Conservation (phyloP, 306 rosid species). For the Casuarina glauca region DNA sequence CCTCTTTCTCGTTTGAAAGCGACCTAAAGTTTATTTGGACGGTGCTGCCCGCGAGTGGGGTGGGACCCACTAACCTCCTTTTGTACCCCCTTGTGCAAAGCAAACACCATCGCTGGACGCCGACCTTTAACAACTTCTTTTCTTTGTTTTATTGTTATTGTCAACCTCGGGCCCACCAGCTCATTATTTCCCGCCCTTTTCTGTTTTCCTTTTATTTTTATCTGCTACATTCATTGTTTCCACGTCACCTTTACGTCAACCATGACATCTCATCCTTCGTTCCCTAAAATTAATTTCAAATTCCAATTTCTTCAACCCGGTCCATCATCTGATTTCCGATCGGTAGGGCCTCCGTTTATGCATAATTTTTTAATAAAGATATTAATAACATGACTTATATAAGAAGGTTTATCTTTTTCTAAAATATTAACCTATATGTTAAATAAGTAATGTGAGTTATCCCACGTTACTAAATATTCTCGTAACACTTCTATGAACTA, state of each 20-base stretch:
- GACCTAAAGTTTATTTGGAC: conserved; percentile 51
- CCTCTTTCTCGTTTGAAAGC: conserved; percentile 42
- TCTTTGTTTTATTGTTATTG: conserved; percentile 8
- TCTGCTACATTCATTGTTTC: not conserved
- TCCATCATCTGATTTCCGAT: not conserved
- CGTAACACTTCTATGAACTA: no score
- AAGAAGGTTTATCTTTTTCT: no score
- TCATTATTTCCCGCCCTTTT: conserved; percentile 36
- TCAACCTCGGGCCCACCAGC: conserved; percentile 42
- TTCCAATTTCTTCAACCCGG: not conserved
- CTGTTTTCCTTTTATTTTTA: not conserved
- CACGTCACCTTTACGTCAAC: conserved; percentile 41
- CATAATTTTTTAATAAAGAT: no score
- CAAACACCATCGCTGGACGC: conserved; percentile 34
- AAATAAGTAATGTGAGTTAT: no score
- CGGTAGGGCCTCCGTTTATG: not conserved
- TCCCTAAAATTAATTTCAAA: not conserved
- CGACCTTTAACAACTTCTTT: conserved; percentile 40
- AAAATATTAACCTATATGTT: no score
- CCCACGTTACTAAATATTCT: no score
- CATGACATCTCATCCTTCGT: conserved; percentile 27
- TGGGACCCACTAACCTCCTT: conserved; percentile 53
- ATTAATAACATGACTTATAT: no score
- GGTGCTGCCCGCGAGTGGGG: conserved; percentile 32
- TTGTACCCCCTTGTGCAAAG: conserved; percentile 35